A percentile compares a stretch with the other conserved stretches of the same genome.
phyloP scores from a whole-genome alignment of 768 basidiomycete species.

The Obba rivulosa region DNA sequence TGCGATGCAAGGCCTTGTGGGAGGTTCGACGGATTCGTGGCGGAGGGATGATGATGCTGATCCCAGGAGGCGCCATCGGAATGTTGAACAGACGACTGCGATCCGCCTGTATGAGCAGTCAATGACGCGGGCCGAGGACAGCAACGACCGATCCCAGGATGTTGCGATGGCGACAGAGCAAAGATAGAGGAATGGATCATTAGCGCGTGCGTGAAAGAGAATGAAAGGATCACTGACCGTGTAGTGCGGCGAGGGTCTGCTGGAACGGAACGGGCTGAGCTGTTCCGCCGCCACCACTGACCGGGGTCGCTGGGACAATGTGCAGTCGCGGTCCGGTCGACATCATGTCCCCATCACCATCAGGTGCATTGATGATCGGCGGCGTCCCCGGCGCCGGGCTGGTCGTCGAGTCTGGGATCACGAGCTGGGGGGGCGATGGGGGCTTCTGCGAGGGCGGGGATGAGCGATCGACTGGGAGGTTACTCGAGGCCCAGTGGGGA shows the following conservation, averaged over 20 bases:
- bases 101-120: constrained; percentile 1
- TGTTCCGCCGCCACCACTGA: constrained; percentile 53
- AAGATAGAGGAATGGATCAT: not conserved
- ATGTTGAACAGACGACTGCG: constrained; percentile 1
- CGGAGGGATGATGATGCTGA: constrained; percentile 2
- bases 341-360: constrained; percentile 44
- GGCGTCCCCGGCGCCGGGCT: constrained; percentile 31
- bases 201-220: not conserved
- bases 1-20: not conserved
- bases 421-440: constrained; percentile 56
- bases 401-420: constrained; percentile 54
- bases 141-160: constrained; percentile 6
- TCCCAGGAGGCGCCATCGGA: constrained; percentile 4
- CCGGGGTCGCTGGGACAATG: constrained; percentile 80
- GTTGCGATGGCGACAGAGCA: constrained; percentile 3
- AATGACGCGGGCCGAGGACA: not conserved
- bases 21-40: constrained; percentile 8
- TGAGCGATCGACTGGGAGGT: constrained; percentile 36
- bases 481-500: constrained; percentile 44
- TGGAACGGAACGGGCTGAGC: constrained; percentile 48
- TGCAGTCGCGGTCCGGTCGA: constrained; percentile 59
- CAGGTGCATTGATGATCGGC: constrained; percentile 58
- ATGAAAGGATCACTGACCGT: constrained; percentile 43
- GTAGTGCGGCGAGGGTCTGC: constrained; percentile 40
- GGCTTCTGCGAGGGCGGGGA: constrained; percentile 43